Evolutionary conservation across 164 flowering plant genomes (phyloP).

Genomic region (Vitis rotundifolia): DNA sequence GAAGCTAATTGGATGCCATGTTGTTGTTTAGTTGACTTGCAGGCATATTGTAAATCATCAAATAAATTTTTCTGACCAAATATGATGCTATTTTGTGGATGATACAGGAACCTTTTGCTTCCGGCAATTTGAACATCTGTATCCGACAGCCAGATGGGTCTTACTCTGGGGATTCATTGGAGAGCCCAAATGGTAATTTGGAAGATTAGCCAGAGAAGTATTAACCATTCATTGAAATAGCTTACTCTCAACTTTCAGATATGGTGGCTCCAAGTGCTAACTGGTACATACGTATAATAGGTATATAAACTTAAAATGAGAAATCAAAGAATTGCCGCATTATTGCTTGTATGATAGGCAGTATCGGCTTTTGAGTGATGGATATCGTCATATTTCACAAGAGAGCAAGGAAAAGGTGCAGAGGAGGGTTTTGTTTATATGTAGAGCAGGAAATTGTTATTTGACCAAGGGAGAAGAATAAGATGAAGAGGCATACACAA

Average conservation of each 20-base stretch:
- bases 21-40: background rate
- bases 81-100: slow-evolving; percentile 8
- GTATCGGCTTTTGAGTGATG: slow-evolving; percentile 35
- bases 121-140: slow-evolving; percentile 57
- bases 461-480: slow-evolving; percentile 26
- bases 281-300: slow-evolving; percentile 26
- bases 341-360: slow-evolving; percentile 15
- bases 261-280: slow-evolving; percentile 26
- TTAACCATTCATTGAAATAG: slow-evolving; percentile 13
- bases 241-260: slow-evolving; percentile 3
- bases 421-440: slow-evolving; percentile 23
- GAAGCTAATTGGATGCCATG: background rate
- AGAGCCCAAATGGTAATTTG: slow-evolving; percentile 45
- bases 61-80: slow-evolving; percentile 4
- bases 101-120: slow-evolving; percentile 55
- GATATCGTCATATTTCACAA: slow-evolving; percentile 12
- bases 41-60: background rate
- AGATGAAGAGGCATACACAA: slow-evolving; percentile 21
- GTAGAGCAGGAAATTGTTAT: slow-evolving; percentile 25
- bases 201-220: slow-evolving; percentile 38
- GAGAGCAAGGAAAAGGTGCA: slow-evolving; percentile 19
- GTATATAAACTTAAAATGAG: slow-evolving; percentile 31
- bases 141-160: slow-evolving; percentile 72
- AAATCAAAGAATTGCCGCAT: slow-evolving; percentile 2
- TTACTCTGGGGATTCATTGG: slow-evolving; percentile 51